These are phyloP conservation scores for Fusarium liriodendri DNA, from an alignment of 2,329 filamentous ascomycete species.

Conservation along the genomic window DNA sequence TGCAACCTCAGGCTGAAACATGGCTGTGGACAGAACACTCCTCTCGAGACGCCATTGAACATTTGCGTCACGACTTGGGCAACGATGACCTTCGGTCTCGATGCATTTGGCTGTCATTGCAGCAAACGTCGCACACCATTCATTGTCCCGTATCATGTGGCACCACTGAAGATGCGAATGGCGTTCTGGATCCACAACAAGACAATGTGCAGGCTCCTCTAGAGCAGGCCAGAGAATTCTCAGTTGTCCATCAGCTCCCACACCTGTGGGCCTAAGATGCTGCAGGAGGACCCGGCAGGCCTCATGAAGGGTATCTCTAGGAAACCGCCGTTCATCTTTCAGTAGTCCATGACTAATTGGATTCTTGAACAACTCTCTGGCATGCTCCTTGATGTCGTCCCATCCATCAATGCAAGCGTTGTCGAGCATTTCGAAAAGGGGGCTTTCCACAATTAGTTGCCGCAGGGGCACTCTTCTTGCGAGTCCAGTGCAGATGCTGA, in stretches of 20 bases:
- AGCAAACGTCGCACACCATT: background rate
- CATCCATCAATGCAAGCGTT: background rate
- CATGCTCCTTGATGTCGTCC: background rate
- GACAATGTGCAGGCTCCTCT: background rate
- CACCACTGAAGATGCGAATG: background rate
- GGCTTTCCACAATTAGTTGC: background rate
- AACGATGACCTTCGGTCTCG: background rate
- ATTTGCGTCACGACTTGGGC: background rate
- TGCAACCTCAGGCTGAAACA: background rate
- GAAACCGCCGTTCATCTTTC: background rate
- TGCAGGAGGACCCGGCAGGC: background rate
- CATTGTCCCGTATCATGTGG: background rate
- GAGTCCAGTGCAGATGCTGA: background rate
- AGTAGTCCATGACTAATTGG: background rate
- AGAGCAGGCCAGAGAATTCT: background rate
- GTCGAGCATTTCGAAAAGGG: background rate
- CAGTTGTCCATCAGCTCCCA: background rate
- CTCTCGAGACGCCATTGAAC: background rate
- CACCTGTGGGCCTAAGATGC: background rate
- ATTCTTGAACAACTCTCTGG: background rate
- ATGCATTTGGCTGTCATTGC: background rate
- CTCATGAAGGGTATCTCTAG: background rate
- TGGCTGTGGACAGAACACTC: background rate
- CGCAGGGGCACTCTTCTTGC: background rate
- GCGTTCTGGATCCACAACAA: background rate